Percentiles rank a stretch among this genome's conserved stretches.
These are phyloP conservation scores for Periconia sp. DNA, from an alignment of 2,329 filamentous ascomycete species.

Conservation along the genomic window DNA sequence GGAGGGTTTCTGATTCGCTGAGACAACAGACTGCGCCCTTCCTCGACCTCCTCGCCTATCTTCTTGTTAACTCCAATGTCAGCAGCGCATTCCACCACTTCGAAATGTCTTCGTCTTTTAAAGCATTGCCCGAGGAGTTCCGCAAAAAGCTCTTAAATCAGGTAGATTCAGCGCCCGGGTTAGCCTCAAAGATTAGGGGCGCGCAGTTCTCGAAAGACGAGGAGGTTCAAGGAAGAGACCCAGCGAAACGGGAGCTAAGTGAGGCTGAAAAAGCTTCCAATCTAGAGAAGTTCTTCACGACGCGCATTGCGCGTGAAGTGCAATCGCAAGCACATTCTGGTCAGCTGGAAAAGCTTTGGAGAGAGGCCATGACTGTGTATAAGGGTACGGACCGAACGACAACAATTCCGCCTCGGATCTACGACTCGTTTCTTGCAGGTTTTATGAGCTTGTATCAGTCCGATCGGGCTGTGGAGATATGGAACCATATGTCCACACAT, in stretches of 20 bases:
- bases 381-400: constrained; percentile 14
- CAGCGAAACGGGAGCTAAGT: constrained; percentile 2
- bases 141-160: constrained; percentile 18
- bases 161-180: constrained; percentile 28
- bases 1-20: constrained; percentile 20
- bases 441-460: constrained; percentile 54
- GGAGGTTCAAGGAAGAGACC: constrained; percentile 11
- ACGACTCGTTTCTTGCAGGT: constrained; percentile 54
- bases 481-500: constrained; percentile 62
- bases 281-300: constrained; percentile 30
- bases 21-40: constrained; percentile 35
- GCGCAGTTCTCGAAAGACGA: neutral
- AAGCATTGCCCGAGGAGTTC: constrained; percentile 21
- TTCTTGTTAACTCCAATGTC: constrained; percentile 30
- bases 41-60: constrained; percentile 26
- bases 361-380: constrained; percentile 25
- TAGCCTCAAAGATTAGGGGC: constrained; percentile 21
- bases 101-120: constrained; percentile 12
- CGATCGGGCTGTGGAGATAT: constrained; percentile 58
- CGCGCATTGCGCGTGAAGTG: constrained; percentile 32
- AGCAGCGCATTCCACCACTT: constrained; percentile 18
- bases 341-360: constrained; percentile 32
- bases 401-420: constrained; percentile 41
- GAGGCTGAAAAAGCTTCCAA: constrained; percentile 16
- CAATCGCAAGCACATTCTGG: constrained; percentile 16